A percentile compares a stretch with the other conserved stretches of the same genome.
Conservation (phyloP, 345 rosid species). For the Arabis alpina region DNA sequence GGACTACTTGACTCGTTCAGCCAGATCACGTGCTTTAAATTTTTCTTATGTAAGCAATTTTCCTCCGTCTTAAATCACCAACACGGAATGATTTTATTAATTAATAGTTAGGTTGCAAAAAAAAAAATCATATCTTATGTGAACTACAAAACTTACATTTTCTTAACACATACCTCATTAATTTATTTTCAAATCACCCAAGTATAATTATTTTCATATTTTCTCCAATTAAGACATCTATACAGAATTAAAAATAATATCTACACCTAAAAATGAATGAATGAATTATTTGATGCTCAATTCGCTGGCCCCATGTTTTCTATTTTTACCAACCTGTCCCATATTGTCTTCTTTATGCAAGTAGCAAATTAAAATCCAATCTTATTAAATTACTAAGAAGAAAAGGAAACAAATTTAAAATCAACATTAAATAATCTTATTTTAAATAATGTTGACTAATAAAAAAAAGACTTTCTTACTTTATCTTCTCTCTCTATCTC, state of each 20-base stretch:
- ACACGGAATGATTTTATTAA: no score
- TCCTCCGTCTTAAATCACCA: no score
- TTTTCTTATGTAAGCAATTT: no score
- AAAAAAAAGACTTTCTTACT: background rate
- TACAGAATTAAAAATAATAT: background rate
- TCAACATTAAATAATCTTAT: background rate
- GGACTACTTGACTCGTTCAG: no score
- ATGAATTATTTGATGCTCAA: constrained; percentile 4
- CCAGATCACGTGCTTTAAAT: no score
- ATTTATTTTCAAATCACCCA: background rate
- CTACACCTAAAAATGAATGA: background rate
- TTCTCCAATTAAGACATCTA: background rate
- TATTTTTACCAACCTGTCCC: background rate
- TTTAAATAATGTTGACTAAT: constrained; percentile 29
- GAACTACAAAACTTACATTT: no score
- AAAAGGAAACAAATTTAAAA: background rate
- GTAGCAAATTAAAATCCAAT: background rate
- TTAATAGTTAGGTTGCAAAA: no score
- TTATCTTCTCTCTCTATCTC: background rate
- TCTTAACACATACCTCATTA: no score
- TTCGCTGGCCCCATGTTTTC: constrained; percentile 10
- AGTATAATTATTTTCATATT: background rate
- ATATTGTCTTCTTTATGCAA: constrained; percentile 16
- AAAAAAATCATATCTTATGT: no score
- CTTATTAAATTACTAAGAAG: background rate